Evolutionary conservation across 1,284 basidiomycete genomes (phyloP).

Genomic region (Jaminaea rosea): DNA sequence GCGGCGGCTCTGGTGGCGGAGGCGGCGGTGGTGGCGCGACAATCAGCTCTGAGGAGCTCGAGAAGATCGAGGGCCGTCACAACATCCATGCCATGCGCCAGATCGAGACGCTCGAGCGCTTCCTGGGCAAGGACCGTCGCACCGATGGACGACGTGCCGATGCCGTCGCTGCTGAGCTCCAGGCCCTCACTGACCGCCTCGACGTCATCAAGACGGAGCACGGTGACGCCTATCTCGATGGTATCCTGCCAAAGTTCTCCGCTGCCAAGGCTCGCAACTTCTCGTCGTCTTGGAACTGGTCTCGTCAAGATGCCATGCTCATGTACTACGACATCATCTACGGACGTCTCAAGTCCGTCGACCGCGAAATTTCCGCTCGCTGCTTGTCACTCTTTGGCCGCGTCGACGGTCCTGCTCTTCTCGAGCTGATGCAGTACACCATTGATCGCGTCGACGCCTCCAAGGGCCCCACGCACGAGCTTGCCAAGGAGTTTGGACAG

Average conservation of each 20-base stretch:
- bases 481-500: constrained; percentile 94
- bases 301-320: constrained; percentile 81
- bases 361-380: constrained; percentile 55
- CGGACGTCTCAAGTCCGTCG: constrained; percentile 81
- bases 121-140: constrained; percentile 84
- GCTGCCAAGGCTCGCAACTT: constrained; percentile 92
- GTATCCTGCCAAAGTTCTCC: constrained; percentile 87
- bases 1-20: constrained; percentile 57
- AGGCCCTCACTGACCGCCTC: constrained; percentile 70
- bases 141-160: constrained; percentile 82
- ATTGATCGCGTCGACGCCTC: constrained; percentile 70
- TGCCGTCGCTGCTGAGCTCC: constrained; percentile 65
- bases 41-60: constrained; percentile 96
- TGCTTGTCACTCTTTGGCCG: constrained; percentile 97
- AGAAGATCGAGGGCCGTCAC: constrained; percentile 89
- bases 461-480: constrained; percentile 76
- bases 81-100: constrained; percentile 85
- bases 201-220: constrained; percentile 82
- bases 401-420: constrained; percentile 61
- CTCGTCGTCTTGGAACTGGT: constrained; percentile 99
- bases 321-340: constrained; percentile 73
- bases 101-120: constrained; percentile 90
- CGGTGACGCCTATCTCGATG: constrained; percentile 84
- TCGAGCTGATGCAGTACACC: constrained; percentile 84
- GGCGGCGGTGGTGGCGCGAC: constrained; percentile 52